Conservation (phyloP, 2,329 filamentous ascomycete genomes). For the Verticillium klebahnii region DNA sequence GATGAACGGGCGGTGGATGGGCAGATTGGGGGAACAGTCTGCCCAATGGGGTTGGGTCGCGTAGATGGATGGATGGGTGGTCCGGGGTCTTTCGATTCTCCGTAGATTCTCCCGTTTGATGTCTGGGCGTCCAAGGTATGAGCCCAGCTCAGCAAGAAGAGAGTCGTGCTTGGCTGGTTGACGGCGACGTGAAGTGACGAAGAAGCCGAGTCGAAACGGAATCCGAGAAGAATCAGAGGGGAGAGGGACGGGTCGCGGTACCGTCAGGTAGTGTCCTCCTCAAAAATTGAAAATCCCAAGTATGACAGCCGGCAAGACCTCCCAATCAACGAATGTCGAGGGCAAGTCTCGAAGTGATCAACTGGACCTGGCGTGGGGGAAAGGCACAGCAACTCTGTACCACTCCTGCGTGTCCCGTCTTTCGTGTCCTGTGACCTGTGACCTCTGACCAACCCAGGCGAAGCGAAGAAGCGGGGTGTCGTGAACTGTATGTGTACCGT, state of each 20-base stretch:
- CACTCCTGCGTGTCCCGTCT: not conserved
- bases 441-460: not conserved
- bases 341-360: no score
- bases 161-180: not conserved
- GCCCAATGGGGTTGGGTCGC: not conserved
- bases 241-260: no score
- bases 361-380: not conserved
- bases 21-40: not conserved
- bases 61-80: not conserved
- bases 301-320: not conserved
- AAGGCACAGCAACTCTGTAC: not conserved
- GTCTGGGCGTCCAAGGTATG: not conserved
- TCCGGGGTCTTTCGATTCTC: not conserved
- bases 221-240: no score
- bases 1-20: not conserved
- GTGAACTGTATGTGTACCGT: not conserved
- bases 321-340: not conserved
- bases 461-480: not conserved
- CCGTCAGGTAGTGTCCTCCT: no score
- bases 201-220: not conserved
- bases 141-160: not conserved
- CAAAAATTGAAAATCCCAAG: no score
- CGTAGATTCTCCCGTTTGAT: not conserved
- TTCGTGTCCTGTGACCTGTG: not conserved
- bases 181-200: not conserved